Evolutionary conservation across 2,329 filamentous ascomycete genomes (phyloP).

Genomic region (Cercospora sp.): DNA sequence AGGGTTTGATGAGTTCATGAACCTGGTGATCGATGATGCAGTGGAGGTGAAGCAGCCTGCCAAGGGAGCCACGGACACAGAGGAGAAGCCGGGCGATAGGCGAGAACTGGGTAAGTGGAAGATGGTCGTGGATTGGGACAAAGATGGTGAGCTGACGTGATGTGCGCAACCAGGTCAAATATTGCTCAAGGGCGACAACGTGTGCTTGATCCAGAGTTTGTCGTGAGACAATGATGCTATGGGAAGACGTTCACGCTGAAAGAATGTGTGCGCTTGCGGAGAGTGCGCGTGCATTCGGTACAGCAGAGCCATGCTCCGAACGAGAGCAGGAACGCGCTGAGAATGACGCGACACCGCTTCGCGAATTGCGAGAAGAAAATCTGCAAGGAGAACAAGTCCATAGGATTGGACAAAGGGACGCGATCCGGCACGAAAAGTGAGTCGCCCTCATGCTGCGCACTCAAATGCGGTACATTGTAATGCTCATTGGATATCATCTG

Average conservation of each 20-base stretch:
- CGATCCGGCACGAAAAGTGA: constrained; percentile 6
- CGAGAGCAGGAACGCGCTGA: not conserved
- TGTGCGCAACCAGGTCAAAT: constrained; percentile 65
- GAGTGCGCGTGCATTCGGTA: no score
- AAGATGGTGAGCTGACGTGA: constrained; percentile 8
- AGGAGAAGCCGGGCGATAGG: constrained; percentile 26
- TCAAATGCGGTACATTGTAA: constrained; percentile 35
- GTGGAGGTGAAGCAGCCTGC: constrained; percentile 70
- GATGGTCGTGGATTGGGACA: not conserved
- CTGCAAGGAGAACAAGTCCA: no score
- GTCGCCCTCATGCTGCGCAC: constrained; percentile 17
- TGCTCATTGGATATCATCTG: constrained; percentile 70
- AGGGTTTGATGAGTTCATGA: constrained; percentile 99
- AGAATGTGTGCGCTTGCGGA: no score
- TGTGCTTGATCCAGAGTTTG: constrained; percentile 67
- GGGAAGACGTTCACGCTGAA: not conserved
- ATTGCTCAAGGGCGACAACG: constrained; percentile 83
- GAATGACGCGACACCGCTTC: not conserved
- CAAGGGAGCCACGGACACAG: constrained; percentile 22
- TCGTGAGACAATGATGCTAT: constrained; percentile 2
- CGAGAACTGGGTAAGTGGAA: constrained; percentile 1
- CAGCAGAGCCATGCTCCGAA: not conserved
- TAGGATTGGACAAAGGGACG: not conserved
- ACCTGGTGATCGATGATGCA: constrained; percentile 92
- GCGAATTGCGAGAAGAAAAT: not conserved